Evolutionary conservation across 192 early-diverging fungal species (phyloP).

Genomic region (Coemansia sp.): DNA sequence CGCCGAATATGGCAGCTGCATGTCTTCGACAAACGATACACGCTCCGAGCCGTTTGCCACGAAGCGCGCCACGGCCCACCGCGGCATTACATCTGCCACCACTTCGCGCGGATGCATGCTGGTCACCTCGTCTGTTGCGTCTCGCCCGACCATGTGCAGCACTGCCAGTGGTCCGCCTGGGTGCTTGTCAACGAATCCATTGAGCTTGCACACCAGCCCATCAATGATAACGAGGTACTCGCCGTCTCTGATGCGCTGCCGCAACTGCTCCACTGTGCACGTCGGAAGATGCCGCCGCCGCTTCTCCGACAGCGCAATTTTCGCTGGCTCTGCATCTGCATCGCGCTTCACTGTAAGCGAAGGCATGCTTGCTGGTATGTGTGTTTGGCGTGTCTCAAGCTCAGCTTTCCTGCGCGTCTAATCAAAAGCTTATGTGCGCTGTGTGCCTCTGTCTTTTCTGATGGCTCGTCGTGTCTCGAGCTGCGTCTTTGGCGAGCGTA

Average conservation of each 20-base stretch:
- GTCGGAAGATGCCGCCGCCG: constrained; percentile 31
- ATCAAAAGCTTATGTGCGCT: no score
- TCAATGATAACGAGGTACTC: constrained; percentile 83
- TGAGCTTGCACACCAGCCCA: constrained; percentile 85
- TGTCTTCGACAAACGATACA: constrained; percentile 47
- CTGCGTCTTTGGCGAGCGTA: no score
- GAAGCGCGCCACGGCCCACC: constrained; percentile 66
- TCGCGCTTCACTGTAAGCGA: constrained; percentile 12
- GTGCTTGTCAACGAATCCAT: constrained; percentile 77
- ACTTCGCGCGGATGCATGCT: constrained; percentile 85
- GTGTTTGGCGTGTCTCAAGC: neutral
- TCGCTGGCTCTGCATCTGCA: neutral
- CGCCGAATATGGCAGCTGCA: constrained; percentile 42
- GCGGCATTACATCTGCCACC: constrained; percentile 68
- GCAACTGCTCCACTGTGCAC: constrained; percentile 41
- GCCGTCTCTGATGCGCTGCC: constrained; percentile 53
- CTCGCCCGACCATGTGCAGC: constrained; percentile 80
- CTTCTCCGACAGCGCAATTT: constrained; percentile 3
- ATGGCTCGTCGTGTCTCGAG: no score
- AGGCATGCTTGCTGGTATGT: neutral
- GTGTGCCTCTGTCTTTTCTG: no score
- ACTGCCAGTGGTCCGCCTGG: constrained; percentile 93
- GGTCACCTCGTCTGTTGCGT: constrained; percentile 88
- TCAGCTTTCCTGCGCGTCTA: no score
- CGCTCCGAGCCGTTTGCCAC: constrained; percentile 15